Evolutionary conservation across 306 rosid genomes (phyloP).

Genomic region (Vigna radiata): DNA sequence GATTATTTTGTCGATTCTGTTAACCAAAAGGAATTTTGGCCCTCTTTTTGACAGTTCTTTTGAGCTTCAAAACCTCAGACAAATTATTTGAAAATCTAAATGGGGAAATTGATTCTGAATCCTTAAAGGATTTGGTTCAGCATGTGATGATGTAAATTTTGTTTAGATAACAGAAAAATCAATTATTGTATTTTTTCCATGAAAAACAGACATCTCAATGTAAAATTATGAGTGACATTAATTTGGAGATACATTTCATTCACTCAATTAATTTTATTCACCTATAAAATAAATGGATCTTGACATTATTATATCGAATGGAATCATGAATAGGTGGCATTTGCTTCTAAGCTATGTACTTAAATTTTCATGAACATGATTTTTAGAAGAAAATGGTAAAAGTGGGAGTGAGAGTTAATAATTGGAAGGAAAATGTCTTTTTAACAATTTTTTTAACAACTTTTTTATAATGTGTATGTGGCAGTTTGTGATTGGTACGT

Average conservation of each 20-base stretch:
- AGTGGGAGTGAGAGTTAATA: too few relatives aligned
- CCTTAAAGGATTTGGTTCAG: not conserved
- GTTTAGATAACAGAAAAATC: not conserved
- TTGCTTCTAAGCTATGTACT: not conserved
- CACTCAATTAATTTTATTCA: not conserved
- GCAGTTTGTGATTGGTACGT: too few relatives aligned
- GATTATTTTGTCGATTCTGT: not conserved
- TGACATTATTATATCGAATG: not conserved
- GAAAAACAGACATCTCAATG: not conserved
- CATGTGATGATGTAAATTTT: not conserved
- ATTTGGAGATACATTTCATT: not conserved
- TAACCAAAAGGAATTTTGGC: not conserved
- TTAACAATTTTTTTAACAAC: too few relatives aligned
- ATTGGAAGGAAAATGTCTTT: too few relatives aligned
- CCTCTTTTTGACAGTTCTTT: not conserved
- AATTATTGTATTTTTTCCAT: not conserved
- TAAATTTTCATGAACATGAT: not conserved
- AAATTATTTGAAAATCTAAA: not conserved
- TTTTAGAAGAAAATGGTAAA: too few relatives aligned
- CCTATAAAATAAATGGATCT: not conserved
- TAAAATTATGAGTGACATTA: not conserved
- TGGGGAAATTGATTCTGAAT: conserved; percentile 11
- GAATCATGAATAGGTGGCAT: not conserved
- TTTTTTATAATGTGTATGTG: too few relatives aligned
- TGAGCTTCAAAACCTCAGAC: not conserved